Evolutionary conservation across 306 rosid genomes (phyloP).

Genomic region (Sesbania bispinosa): DNA sequence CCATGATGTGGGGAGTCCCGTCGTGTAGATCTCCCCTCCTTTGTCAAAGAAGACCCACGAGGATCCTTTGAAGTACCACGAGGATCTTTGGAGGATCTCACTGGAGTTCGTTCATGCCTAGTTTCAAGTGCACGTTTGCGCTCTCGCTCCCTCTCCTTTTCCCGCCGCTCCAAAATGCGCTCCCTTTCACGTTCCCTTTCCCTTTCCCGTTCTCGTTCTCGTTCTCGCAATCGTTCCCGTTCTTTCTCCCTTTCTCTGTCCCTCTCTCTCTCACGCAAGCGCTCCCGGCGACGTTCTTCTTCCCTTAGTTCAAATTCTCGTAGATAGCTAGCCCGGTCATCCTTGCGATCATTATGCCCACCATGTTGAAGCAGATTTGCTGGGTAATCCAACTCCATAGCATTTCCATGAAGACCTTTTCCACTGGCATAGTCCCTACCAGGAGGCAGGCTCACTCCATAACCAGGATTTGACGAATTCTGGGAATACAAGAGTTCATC

Average conservation of each 20-base stretch:
- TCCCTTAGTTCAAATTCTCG: constrained; percentile 92
- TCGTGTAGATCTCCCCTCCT: constrained; percentile 72
- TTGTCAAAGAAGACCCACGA: constrained; percentile 73
- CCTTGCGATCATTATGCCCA: constrained; percentile 76
- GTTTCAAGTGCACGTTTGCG: constrained; percentile 71
- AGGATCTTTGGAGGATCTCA: constrained; percentile 65
- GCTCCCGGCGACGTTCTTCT: constrained; percentile 94
- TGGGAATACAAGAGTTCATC: constrained; percentile 84
- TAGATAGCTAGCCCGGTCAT: constrained; percentile 85
- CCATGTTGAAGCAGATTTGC: constrained; percentile 50
- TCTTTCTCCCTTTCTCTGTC: constrained; percentile 87
- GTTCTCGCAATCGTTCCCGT: constrained; percentile 61
- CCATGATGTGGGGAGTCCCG: constrained; percentile 87
- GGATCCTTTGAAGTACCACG: constrained; percentile 70
- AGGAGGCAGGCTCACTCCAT: constrained; percentile 98
- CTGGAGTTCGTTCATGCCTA: constrained; percentile 45
- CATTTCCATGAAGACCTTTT: constrained; percentile 74
- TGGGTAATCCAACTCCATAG: constrained; percentile 72
- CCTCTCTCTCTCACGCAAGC: constrained; percentile 84
- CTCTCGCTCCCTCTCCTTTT: constrained; percentile 85
- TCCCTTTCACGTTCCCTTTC: constrained; percentile 73
- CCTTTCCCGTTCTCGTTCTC: constrained; percentile 73
- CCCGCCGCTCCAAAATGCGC: constrained; percentile 76
- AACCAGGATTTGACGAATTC: constrained; percentile 88
- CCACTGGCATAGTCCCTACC: constrained; percentile 97